Evolutionary conservation across 805 yeast species (phyloP), one percentile per base, ranked within the genome.

Genomic region (Starmerella apis): DNA sequence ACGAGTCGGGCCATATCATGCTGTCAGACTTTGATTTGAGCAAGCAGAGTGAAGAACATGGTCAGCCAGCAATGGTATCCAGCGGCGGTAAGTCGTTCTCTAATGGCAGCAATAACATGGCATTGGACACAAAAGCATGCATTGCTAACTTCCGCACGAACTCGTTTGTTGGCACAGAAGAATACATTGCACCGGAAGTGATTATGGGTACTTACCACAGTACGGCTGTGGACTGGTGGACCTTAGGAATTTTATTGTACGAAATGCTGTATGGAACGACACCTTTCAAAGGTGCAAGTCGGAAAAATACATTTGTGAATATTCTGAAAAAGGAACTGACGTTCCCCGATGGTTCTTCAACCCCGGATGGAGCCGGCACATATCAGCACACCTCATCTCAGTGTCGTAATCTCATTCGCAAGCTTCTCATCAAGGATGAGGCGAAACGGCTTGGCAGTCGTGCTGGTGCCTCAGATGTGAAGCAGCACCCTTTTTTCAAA

Each of bases 141-240:
- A 86, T 87, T 39, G 95, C 90, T 63, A 95, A 95, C 11, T 92
- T 94, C 67, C 73, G 97, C 61, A 92, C 99, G 1, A 94, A 92
- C 65, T 88, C 97, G 0, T 92, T 92, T 71, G 99, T 92, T 31
- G 99, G 99, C 1, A 92, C 99, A 0, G 99, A 92, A 63, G 99
- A 92, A 64, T 92, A 92, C 65, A 87, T 92, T 61, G 97, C 99
- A 0, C 99, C 99, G 0, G 99, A 92, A 62, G 98, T 92, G 4
- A 92, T 92, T 48, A 73, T 92, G 64, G 97, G 97, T 1, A 85
- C 88, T 59, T 98, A 98, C 1, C 99, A 92, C 61, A 90, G 97
- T 0, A 82, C 90, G 7, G 96, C 97, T 0, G 98, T 92, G 16
- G 99, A 92, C 66, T 92, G 98, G 98, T 92, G 99, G 99, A 92